Evolutionary conservation across 257 asterid genomes (phyloP).

Genomic region (Echium plantagineum): DNA sequence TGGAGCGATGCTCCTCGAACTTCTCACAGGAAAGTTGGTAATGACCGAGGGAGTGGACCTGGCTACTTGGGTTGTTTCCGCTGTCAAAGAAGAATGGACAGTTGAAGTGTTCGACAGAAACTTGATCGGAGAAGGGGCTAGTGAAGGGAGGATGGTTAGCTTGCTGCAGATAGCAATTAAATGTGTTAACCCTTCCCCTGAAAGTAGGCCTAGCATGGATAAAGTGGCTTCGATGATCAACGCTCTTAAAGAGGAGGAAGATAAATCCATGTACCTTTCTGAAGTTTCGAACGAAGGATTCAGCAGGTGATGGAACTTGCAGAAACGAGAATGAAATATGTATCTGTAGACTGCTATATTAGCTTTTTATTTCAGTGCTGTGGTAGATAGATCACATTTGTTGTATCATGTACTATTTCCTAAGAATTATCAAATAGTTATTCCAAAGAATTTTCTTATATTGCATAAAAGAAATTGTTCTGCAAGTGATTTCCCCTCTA

Average conservation of each 20-base stretch:
- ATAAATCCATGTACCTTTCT: slow-evolving; percentile 50
- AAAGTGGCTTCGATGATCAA: slow-evolving; percentile 38
- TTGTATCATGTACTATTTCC: neutral
- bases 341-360: too few relatives aligned
- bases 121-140: slow-evolving; percentile 49
- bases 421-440: too few relatives aligned
- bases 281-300: slow-evolving; percentile 3
- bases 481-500: too few relatives aligned
- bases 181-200: slow-evolving; percentile 31
- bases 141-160: slow-evolving; percentile 61
- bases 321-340: neutral
- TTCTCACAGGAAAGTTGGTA: slow-evolving; percentile 51
- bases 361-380: neutral
- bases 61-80: slow-evolving; percentile 62
- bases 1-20: slow-evolving; percentile 61
- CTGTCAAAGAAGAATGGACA: slow-evolving; percentile 70
- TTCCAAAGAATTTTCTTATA: neutral
- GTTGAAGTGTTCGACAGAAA: slow-evolving; percentile 61
- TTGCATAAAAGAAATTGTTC: too few relatives aligned
- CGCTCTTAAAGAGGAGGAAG: slow-evolving; percentile 48
- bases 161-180: slow-evolving; percentile 49
- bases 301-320: neutral
- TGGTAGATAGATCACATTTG: neutral
- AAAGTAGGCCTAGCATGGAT: slow-evolving; percentile 41
- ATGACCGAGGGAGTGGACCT: slow-evolving; percentile 44